These are phyloP conservation scores for Sporothrix euskadiensis DNA, from an alignment of 2,329 filamentous ascomycete species.

Conservation along the genomic window DNA sequence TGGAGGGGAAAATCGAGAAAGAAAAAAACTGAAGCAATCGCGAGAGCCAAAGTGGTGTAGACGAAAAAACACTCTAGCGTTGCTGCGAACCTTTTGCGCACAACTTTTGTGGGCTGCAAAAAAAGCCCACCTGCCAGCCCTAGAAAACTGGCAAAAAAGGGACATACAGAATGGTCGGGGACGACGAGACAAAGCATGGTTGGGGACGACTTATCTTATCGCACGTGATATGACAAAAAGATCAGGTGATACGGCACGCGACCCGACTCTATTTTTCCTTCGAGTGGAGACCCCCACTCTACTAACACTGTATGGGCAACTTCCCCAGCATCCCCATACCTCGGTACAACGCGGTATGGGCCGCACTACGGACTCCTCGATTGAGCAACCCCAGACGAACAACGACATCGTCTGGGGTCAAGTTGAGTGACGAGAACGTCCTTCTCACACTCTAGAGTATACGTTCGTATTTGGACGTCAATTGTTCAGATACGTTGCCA, in stretches of 20 bases:
- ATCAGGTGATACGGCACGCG: slow-evolving; percentile 20
- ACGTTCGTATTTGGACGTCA: neutral
- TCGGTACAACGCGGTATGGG: slow-evolving; percentile 27
- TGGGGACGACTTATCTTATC: slow-evolving; percentile 21
- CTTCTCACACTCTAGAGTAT: no score
- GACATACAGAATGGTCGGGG: slow-evolving; percentile 38
- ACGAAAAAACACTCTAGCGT: slow-evolving; percentile 34
- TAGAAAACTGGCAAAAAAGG: slow-evolving; percentile 33
- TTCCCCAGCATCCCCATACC: slow-evolving; percentile 21
- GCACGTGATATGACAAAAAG: neutral
- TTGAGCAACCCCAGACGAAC: slow-evolving; percentile 6
- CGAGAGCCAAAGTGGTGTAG: slow-evolving; percentile 1
- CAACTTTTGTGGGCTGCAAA: slow-evolving; percentile 41
- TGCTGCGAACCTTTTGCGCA: slow-evolving; percentile 31
- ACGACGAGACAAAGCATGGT: slow-evolving; percentile 33
- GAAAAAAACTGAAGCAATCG: slow-evolving; percentile 30
- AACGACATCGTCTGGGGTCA: slow-evolving; percentile 16
- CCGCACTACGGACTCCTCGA: neutral
- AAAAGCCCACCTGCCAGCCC: slow-evolving; percentile 41
- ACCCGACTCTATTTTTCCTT: no score
- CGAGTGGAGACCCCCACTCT: neutral
- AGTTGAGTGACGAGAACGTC: neutral
- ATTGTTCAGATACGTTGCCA: neutral
- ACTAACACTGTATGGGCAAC: slow-evolving; percentile 1
- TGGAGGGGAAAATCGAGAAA: slow-evolving; percentile 38